These are phyloP conservation scores for Zymoseptoria tritici DNA, from an alignment of 2,329 filamentous ascomycete genomes.

Conservation along the genomic window DNA sequence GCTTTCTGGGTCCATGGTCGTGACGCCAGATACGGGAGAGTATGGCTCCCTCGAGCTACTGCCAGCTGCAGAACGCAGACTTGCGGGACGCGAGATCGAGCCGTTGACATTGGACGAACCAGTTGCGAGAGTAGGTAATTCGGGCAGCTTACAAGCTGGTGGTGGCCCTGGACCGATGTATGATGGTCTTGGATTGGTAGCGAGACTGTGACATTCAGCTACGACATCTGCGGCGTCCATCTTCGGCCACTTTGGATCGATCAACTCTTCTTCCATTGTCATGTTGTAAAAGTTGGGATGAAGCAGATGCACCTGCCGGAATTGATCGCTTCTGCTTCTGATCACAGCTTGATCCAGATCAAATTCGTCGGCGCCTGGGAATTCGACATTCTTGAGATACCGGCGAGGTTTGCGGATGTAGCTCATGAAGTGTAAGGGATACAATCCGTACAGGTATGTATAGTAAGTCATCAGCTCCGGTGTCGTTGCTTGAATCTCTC, in stretches of 20 bases:
- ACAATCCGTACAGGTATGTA: slow-evolving; percentile 73
- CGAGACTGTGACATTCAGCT: slow-evolving; percentile 69
- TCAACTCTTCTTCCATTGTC: slow-evolving; percentile 72
- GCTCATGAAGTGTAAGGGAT: slow-evolving; percentile 78
- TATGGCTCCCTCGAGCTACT: slow-evolving; percentile 50
- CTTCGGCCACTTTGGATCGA: slow-evolving; percentile 71
- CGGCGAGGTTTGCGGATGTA: slow-evolving; percentile 77
- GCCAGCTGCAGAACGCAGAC: slow-evolving; percentile 24
- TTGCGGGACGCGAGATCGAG: slow-evolving; percentile 24
- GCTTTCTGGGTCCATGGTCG: slow-evolving; percentile 43
- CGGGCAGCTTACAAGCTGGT: slow-evolving; percentile 39
- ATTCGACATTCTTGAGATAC: slow-evolving; percentile 67
- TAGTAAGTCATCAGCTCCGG: slow-evolving; percentile 68
- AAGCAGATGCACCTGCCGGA: slow-evolving; percentile 63
- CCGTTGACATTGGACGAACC: slow-evolving; percentile 26
- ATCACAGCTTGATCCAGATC: slow-evolving; percentile 74
- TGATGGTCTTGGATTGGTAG: slow-evolving; percentile 36
- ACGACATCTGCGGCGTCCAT: slow-evolving; percentile 74
- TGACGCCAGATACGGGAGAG: slow-evolving; percentile 42
- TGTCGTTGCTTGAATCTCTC: slow-evolving; percentile 54
- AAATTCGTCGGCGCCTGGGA: slow-evolving; percentile 62
- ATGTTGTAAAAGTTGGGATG: slow-evolving; percentile 80
- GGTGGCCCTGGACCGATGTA: slow-evolving; percentile 42
- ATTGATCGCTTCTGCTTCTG: slow-evolving; percentile 65
- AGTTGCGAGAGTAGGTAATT: slow-evolving; percentile 36